These are phyloP conservation scores for Cyclocybe cylindracea DNA, from an alignment of 768 basidiomycete genomes.

Conservation along the genomic window DNA sequence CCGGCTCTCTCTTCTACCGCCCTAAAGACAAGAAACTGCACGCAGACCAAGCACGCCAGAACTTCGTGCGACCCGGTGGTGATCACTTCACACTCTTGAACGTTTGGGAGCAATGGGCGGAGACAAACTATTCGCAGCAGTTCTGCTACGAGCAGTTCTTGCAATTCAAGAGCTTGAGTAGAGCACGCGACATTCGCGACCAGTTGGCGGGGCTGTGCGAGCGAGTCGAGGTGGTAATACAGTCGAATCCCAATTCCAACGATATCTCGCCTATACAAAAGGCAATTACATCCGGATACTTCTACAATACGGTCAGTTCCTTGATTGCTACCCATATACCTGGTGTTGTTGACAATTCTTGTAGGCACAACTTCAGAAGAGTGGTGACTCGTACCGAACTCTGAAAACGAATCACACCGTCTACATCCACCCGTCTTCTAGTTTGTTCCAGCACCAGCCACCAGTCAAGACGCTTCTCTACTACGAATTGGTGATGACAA, in stretches of 20 bases:
- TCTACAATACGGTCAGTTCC: conserved; percentile 82
- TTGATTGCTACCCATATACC: neutral
- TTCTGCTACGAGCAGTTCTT: conserved; percentile 96
- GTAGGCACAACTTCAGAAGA: conserved; percentile 90
- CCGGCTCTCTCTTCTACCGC: conserved; percentile 91
- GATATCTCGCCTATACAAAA: conserved; percentile 95
- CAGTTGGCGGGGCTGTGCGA: conserved; percentile 96
- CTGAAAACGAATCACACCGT: conserved; percentile 96
- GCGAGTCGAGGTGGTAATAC: conserved; percentile 90
- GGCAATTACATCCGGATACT: conserved; percentile 93
- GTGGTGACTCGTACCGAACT: conserved; percentile 96
- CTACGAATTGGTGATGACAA: conserved; percentile 97
- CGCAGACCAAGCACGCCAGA: conserved; percentile 96
- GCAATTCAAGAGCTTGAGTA: conserved; percentile 91
- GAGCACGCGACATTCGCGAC: conserved; percentile 95
- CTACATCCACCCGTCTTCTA: conserved; percentile 94
- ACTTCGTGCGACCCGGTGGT: conserved; percentile 93
- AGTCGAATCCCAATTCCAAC: conserved; percentile 87
- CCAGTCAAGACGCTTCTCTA: conserved; percentile 89
- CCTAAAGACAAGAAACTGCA: conserved; percentile 98
- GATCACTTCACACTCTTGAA: conserved; percentile 98
- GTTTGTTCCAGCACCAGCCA: conserved; percentile 93
- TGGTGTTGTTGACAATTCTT: neutral
- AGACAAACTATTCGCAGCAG: conserved; percentile 95
- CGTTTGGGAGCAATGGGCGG: conserved; percentile 99